Percentiles rank a stretch among this genome's conserved stretches.
These are phyloP conservation scores for Fusarium azukiicola DNA, from an alignment of 2,329 filamentous ascomycete genomes.

Conservation along the genomic window DNA sequence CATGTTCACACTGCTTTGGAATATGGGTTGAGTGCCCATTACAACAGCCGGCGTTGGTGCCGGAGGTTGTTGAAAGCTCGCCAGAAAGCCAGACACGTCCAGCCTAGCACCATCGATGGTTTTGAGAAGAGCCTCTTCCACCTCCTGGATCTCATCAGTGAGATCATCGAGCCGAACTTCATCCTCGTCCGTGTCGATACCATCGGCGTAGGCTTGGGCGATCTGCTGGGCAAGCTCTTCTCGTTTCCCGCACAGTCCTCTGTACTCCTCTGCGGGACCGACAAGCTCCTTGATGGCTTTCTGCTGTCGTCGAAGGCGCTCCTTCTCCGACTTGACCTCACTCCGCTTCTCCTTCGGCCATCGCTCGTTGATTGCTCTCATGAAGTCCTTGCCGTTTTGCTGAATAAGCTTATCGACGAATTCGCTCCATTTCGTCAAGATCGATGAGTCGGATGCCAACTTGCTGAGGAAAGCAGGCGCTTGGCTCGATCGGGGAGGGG, in stretches of 20 bases:
- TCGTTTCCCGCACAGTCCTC: slow-evolving; percentile 65
- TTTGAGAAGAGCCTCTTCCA: slow-evolving; percentile 66
- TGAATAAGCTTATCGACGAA: slow-evolving; percentile 67
- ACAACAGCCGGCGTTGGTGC: slow-evolving; percentile 57
- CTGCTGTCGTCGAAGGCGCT: slow-evolving; percentile 69
- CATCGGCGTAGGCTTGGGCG: slow-evolving; percentile 72
- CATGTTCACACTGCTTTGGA: slow-evolving; percentile 57
- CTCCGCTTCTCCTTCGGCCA: slow-evolving; percentile 69
- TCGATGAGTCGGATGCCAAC: slow-evolving; percentile 55
- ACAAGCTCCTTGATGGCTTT: slow-evolving; percentile 66
- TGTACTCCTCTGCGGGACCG: slow-evolving; percentile 67
- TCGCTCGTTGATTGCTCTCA: slow-evolving; percentile 69
- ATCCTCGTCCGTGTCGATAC: slow-evolving; percentile 73
- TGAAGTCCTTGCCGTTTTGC: slow-evolving; percentile 72
- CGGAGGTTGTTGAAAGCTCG: slow-evolving; percentile 45
- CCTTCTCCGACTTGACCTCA: slow-evolving; percentile 73
- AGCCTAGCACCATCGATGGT: slow-evolving; percentile 70
- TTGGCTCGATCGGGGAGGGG: slow-evolving; percentile 23
- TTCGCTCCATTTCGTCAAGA: slow-evolving; percentile 62
- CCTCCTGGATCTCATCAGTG: slow-evolving; percentile 66
- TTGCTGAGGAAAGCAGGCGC: slow-evolving; percentile 52
- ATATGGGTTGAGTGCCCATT: slow-evolving; percentile 68
- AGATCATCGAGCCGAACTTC: slow-evolving; percentile 73
- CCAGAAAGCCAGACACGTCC: slow-evolving; percentile 65
- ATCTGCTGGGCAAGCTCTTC: slow-evolving; percentile 71